phyloP scores from a whole-genome alignment of 202 grass and related monocot species.

The Elaeis oleifera region DNA sequence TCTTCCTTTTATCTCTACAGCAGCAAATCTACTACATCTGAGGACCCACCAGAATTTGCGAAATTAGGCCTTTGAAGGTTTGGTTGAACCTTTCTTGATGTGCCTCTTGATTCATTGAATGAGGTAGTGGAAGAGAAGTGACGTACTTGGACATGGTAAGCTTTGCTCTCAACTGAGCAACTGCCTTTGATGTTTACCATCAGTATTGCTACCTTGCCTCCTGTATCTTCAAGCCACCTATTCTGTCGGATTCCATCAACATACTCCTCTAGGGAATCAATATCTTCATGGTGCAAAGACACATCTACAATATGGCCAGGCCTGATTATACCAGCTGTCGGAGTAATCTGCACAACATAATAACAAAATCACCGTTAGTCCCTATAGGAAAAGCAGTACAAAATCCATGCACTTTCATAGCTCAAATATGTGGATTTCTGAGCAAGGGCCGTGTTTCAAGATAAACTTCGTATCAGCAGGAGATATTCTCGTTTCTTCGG shows the following conservation, averaged over 20 bases:
- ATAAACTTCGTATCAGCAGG: too few species aligned
- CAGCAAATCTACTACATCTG: too few species aligned
- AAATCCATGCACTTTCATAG: too few species aligned
- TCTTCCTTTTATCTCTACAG: too few species aligned
- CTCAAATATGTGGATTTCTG: too few species aligned
- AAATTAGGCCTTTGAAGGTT: neutral
- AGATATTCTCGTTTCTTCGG: too few species aligned
- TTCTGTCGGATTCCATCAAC: neutral
- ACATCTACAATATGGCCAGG: constrained; percentile 50
- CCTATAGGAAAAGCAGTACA: too few species aligned
- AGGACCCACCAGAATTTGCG: too few species aligned
- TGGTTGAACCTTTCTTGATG: neutral
- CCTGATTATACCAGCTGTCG: constrained; percentile 54
- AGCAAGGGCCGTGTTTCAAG: too few species aligned
- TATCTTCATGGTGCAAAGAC: constrained; percentile 36
- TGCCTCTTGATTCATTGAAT: neutral
- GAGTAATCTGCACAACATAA: constrained; percentile 43
- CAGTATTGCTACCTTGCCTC: neutral
- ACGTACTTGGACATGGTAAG: neutral
- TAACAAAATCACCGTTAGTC: too few species aligned
- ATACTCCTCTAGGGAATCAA: neutral
- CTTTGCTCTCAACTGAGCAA: neutral
- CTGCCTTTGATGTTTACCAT: neutral
- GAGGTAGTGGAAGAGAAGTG: neutral
- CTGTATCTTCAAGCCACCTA: too few species aligned